These are phyloP conservation scores for Hirschioporus abietinus DNA, from an alignment of 768 basidiomycete species.

Conservation along the genomic window DNA sequence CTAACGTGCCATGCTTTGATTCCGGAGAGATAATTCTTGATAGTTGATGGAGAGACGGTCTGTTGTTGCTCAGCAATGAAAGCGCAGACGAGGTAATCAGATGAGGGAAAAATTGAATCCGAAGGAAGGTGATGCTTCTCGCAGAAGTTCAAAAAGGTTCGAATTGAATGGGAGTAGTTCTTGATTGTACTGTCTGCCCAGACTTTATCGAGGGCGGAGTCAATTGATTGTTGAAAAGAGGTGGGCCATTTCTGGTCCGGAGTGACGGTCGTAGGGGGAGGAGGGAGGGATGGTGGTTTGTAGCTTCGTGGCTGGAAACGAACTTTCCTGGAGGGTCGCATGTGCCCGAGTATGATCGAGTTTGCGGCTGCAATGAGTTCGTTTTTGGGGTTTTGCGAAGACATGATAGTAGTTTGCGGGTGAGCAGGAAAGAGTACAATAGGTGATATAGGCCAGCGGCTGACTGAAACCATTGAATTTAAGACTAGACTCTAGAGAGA, in stretches of 20 bases:
- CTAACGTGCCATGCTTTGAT: neutral
- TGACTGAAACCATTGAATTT: too few relatives aligned
- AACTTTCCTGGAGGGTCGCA: too few relatives aligned
- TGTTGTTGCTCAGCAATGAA: slow-evolving; percentile 24
- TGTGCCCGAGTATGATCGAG: too few relatives aligned
- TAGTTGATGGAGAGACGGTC: slow-evolving; percentile 5
- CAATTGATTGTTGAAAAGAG: neutral
- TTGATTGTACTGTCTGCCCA: slow-evolving; percentile 13
- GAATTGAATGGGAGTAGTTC: neutral
- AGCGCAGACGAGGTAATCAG: slow-evolving; percentile 23
- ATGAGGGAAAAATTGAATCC: slow-evolving; percentile 16
- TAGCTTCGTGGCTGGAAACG: too few relatives aligned
- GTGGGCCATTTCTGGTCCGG: neutral
- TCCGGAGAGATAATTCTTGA: slow-evolving; percentile 20
- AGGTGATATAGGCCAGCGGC: too few relatives aligned
- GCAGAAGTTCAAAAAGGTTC: slow-evolving; percentile 19
- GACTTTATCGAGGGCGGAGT: neutral
- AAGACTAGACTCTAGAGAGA: neutral
- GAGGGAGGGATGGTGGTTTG: too few relatives aligned
- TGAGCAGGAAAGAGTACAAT: too few relatives aligned
- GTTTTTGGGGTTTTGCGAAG: too few relatives aligned
- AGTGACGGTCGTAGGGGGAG: neutral
- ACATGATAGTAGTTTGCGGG: too few relatives aligned
- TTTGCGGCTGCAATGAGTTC: too few relatives aligned
- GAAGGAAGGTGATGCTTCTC: slow-evolving; percentile 14